phyloP scores from a whole-genome alignment of 2,329 filamentous ascomycete species.

The Ceratocystis albifundus region DNA sequence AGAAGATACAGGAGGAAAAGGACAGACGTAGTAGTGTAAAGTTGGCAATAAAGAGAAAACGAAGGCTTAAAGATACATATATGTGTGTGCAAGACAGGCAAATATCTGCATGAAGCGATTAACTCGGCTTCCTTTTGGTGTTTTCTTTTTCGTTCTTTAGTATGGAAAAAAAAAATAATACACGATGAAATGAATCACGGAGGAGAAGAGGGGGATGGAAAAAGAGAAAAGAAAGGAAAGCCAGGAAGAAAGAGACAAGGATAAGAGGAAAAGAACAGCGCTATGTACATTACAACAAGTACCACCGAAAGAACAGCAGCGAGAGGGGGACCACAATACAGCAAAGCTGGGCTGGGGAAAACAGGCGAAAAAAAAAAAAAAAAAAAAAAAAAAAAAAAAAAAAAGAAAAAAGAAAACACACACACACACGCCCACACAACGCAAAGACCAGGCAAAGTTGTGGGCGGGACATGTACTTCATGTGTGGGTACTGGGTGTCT shows the following conservation, averaged over 20 bases:
- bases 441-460: too few species aligned
- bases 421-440: too few species aligned
- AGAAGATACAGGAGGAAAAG: constrained; percentile 1
- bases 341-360: too few species aligned
- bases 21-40: neutral
- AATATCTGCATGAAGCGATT: neutral
- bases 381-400: too few species aligned
- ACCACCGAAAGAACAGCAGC: neutral
- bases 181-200: neutral
- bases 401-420: too few species aligned
- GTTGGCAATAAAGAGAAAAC: neutral
- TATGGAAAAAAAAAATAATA: neutral
- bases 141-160: neutral
- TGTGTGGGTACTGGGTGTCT: too few species aligned
- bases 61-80: neutral
- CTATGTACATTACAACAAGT: neutral
- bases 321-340: neutral
- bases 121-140: neutral
- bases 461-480: too few species aligned
- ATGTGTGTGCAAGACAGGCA: neutral
- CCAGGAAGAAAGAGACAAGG: neutral
- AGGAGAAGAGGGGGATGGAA: neutral
- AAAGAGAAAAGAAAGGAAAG: constrained; percentile 3
- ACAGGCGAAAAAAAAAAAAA: too few species aligned
- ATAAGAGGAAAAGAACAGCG: neutral